Conservation (phyloP, 176 grass and related monocot species). For the Rhynchospora breviuscula region DNA sequence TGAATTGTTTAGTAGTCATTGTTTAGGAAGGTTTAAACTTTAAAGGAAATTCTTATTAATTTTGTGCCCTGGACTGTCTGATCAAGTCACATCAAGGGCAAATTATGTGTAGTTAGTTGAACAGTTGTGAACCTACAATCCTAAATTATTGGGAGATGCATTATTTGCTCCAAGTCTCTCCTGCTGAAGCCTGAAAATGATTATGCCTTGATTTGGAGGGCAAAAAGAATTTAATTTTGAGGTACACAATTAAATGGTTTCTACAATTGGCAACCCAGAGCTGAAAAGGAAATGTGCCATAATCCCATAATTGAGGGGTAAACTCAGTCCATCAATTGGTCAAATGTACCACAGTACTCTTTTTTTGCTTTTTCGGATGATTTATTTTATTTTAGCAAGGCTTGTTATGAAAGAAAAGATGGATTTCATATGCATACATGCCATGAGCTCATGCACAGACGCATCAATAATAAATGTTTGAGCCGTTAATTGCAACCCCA, state of each 20-base stretch:
- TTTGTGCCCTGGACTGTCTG: neutral
- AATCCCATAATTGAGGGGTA: neutral
- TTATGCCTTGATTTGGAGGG: neutral
- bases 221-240: neutral
- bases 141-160: neutral
- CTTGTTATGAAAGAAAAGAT: neutral
- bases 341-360: neutral
- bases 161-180: neutral
- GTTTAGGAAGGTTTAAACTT: neutral
- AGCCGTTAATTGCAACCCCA: neutral
- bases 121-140: neutral
- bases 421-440: neutral
- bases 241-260: conserved; percentile 2
- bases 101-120: no score
- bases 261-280: conserved; percentile 3
- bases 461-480: neutral
- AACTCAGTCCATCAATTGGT: neutral
- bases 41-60: neutral
- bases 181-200: neutral
- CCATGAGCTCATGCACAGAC: neutral
- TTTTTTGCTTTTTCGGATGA: neutral
- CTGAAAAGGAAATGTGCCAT: neutral
- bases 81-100: neutral
- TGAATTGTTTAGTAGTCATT: neutral
- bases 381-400: neutral